phyloP scores from a whole-genome alignment of 2,329 filamentous ascomycete genomes.

The Alternaria novae-zelandiae region DNA sequence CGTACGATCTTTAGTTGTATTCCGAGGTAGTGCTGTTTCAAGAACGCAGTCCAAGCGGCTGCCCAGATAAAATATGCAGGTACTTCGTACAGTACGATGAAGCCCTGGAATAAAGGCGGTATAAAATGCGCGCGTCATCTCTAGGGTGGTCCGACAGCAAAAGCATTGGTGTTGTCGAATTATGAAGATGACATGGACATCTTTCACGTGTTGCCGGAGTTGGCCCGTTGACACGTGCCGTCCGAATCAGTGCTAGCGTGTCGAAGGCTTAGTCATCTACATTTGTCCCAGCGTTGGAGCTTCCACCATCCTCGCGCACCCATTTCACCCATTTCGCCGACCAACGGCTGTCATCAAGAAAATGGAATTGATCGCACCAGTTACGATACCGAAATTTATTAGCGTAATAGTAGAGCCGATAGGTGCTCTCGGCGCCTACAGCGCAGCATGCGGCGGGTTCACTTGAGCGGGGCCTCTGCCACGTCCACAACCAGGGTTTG shows the following conservation, averaged over 20 bases:
- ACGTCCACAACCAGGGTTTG: not conserved
- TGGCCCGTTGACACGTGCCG: not conserved
- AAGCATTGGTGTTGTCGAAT: not conserved
- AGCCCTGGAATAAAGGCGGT: not conserved
- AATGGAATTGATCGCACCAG: not conserved
- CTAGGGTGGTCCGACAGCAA: not conserved
- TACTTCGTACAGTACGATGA: not conserved
- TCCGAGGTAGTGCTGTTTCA: not conserved
- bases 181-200: not conserved
- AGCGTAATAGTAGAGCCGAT: not conserved
- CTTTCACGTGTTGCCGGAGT: not conserved
- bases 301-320: not conserved
- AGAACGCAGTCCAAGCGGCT: not conserved
- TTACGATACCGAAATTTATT: not conserved
- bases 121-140: not conserved
- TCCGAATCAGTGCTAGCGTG: not conserved
- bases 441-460: not conserved
- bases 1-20: not conserved
- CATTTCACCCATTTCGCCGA: not conserved
- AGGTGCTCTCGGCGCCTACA: not conserved
- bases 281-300: not conserved
- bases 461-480: not conserved
- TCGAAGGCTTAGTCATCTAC: rapidly evolving
- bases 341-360: not conserved
- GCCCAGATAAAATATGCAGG: not conserved